These are phyloP conservation scores for Macrophomina pseudophaseolina DNA, from an alignment of 2,329 filamentous ascomycete species.

Conservation along the genomic window DNA sequence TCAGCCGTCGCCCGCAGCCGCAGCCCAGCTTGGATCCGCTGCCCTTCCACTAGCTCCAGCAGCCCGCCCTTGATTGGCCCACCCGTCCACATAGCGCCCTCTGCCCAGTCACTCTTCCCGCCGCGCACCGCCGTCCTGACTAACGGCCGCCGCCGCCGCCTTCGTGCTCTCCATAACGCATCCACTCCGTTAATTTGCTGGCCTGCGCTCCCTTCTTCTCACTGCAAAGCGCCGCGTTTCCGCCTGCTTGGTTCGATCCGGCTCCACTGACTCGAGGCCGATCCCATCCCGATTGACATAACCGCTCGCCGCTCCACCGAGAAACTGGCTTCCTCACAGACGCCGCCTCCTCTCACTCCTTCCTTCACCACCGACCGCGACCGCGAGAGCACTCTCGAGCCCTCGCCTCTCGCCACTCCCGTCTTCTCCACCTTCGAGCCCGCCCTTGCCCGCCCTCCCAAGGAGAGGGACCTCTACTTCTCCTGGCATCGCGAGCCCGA, in stretches of 20 bases:
- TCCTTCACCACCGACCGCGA: slow-evolving; percentile 29
- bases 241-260: slow-evolving; percentile 27
- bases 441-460: slow-evolving; percentile 47
- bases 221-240: slow-evolving; percentile 17
- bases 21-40: not conserved
- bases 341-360: slow-evolving; percentile 31
- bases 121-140: slow-evolving; percentile 11
- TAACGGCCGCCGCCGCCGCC: slow-evolving; percentile 9
- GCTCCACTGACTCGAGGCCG: slow-evolving; percentile 27
- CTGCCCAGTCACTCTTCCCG: slow-evolving; percentile 11
- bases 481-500: slow-evolving; percentile 52
- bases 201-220: slow-evolving; percentile 6
- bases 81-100: slow-evolving; percentile 9
- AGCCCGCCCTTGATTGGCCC: not conserved
- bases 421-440: slow-evolving; percentile 35
- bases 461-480: slow-evolving; percentile 48
- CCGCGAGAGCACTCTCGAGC: slow-evolving; percentile 28
- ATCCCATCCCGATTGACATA: slow-evolving; percentile 27
- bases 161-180: slow-evolving; percentile 10
- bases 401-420: slow-evolving; percentile 28
- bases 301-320: slow-evolving; percentile 21
- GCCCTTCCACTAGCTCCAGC: not conserved
- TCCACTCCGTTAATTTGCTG: slow-evolving; percentile 19
- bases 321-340: slow-evolving; percentile 28
- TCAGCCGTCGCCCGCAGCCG: not conserved